Percentiles rank a stretch among this genome's conserved stretches.
phyloP scores from a whole-genome alignment of 164 flowering plant species.

The Piper longum region DNA sequence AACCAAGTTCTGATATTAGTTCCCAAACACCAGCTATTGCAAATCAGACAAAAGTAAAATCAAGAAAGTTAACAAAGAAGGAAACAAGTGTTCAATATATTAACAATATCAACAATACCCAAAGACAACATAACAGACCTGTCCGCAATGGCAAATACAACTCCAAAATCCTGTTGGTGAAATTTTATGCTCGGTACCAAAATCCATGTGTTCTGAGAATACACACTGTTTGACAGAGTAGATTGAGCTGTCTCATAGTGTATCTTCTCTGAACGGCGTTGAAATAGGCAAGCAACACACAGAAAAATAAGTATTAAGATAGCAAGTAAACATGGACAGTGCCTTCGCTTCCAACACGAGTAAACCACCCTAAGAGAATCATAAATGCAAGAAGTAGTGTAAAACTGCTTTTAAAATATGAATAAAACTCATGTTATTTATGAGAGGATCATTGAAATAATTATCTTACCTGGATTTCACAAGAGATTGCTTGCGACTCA shows the following conservation, averaged over 20 bases:
- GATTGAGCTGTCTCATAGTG: slow-evolving; percentile 14
- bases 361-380: slow-evolving; percentile 54
- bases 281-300: slow-evolving; percentile 13
- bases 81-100: background rate
- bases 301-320: slow-evolving; percentile 27
- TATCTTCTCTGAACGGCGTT: slow-evolving; percentile 14
- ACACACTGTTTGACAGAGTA: slow-evolving; percentile 2
- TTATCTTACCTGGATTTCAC: slow-evolving; percentile 49
- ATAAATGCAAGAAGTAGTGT: slow-evolving; percentile 4
- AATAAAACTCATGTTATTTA: background rate
- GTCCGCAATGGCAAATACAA: slow-evolving; percentile 38
- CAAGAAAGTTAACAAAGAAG: background rate
- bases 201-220: slow-evolving; percentile 13
- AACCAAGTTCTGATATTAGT: slow-evolving; percentile 39
- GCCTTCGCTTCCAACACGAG: slow-evolving; percentile 49
- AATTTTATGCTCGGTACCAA: slow-evolving; percentile 25
- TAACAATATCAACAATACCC: background rate
- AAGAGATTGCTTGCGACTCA: slow-evolving; percentile 32
- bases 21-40: slow-evolving; percentile 51
- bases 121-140: slow-evolving; percentile 33
- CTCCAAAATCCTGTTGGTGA: slow-evolving; percentile 31
- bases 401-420: background rate
- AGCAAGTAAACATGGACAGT: slow-evolving; percentile 23
- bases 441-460: background rate
- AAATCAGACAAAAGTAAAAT: background rate